phyloP scores from a whole-genome alignment of 2,329 filamentous ascomycete genomes.

The Pseudophaeomoniella oleicola region DNA sequence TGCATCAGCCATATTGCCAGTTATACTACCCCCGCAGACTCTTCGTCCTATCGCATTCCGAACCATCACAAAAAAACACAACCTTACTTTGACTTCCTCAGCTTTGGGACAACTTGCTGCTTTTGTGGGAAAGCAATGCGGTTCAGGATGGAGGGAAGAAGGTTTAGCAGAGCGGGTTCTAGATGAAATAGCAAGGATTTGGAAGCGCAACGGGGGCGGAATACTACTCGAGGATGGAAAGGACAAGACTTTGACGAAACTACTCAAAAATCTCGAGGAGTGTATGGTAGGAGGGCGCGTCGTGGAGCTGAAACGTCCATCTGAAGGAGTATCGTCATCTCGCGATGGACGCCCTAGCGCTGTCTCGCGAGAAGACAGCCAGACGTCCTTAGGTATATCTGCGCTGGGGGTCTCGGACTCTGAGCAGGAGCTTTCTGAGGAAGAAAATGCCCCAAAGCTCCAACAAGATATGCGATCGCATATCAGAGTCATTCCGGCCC shows the following conservation, averaged over 20 bases:
- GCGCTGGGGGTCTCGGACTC: constrained; percentile 29
- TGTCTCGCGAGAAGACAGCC: constrained; percentile 44
- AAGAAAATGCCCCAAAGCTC: constrained; percentile 45
- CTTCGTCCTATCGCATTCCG: constrained; percentile 84
- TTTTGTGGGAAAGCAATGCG: constrained; percentile 88
- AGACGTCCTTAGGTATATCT: constrained; percentile 47
- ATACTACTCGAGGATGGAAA: constrained; percentile 80
- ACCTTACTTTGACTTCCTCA: constrained; percentile 76
- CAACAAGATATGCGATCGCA: constrained; percentile 61
- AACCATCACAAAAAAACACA: constrained; percentile 95
- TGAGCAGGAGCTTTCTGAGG: constrained; percentile 39
- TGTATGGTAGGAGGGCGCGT: constrained; percentile 70
- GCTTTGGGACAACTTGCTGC: constrained; percentile 71
- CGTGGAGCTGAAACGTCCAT: constrained; percentile 38
- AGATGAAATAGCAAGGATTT: constrained; percentile 78
- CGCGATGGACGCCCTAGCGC: constrained; percentile 16
- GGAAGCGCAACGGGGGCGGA: constrained; percentile 80
- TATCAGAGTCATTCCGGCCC: constrained; percentile 72
- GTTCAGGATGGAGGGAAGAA: constrained; percentile 91
- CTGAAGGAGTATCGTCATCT: constrained; percentile 42
- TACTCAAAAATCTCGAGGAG: constrained; percentile 70
- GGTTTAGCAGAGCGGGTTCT: constrained; percentile 83
- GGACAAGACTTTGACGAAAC: constrained; percentile 57
- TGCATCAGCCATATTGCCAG: constrained; percentile 55
- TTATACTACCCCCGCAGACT: constrained; percentile 74